Conservation (phyloP, 768 basidiomycete species). For the Suillus subaureus region DNA sequence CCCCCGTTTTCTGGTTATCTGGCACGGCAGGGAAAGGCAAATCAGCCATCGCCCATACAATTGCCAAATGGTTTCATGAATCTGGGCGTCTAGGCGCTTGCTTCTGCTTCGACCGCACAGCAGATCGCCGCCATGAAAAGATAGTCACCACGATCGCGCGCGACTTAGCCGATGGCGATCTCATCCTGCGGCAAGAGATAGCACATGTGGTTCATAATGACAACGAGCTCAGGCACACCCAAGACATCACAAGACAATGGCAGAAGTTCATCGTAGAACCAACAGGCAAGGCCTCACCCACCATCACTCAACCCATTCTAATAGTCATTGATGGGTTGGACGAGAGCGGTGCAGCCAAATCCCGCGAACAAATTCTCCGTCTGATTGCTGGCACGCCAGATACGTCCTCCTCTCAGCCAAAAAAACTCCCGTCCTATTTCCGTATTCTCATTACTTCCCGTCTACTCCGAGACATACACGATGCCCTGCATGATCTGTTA, state of each 20-base stretch:
- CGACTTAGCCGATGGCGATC: conserved; percentile 27
- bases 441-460: conserved; percentile 31
- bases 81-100: conserved; percentile 32
- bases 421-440: not conserved
- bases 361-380: conserved; percentile 22
- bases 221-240: conserved; percentile 1
- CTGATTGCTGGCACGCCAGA: conserved; percentile 18
- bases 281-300: conserved; percentile 14
- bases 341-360: conserved; percentile 30
- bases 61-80: conserved; percentile 26
- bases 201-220: conserved; percentile 10
- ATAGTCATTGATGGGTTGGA: conserved; percentile 41
- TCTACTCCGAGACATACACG: conserved; percentile 28
- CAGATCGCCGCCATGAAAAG: conserved; percentile 21
- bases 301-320: conserved; percentile 18
- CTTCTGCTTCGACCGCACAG: conserved; percentile 34
- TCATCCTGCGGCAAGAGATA: not conserved
- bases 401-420: not conserved
- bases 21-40: conserved; percentile 42
- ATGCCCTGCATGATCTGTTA: not conserved
- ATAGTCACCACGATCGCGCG: conserved; percentile 36
- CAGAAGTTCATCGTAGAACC: conserved; percentile 21
- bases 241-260: conserved; percentile 15
- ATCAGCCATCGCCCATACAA: conserved; percentile 38
- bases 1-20: conserved; percentile 31